Evolutionary conservation across 805 yeast genomes (phyloP), one percentile per base, ranked within the genome.

Genomic region (Metschnikowia reukaufii): DNA sequence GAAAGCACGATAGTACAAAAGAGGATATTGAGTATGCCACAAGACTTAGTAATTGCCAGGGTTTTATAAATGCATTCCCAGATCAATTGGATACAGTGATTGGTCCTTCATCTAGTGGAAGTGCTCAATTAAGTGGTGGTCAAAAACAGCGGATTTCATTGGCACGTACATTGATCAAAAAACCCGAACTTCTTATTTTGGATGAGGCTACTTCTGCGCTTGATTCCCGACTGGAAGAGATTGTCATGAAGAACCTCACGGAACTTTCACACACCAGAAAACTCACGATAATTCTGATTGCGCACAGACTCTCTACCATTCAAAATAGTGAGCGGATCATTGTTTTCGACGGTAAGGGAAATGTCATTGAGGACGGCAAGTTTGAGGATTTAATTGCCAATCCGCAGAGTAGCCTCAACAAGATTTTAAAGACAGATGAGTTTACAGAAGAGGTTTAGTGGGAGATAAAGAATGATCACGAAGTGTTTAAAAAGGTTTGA

Each of bases 181-280:
- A 83, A 37, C 97, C 98, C 2, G 76, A 84, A 6, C 76, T 92
- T n/a, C 69, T 92, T 48, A 81, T 92, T 27, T 68, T 92, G 48
- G 98, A 92, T 64, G 98, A 92, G 64, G 96, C 97, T 12, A 92
- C 98, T 0, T 87, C 96, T 29, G 97, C 97, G 0, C 71, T 92
- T 42, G 98, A 92, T 61, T 82, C 95, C 10, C 87, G 86, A 45
- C 84, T 91, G 56, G 98, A 92, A 61, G 84, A 86, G 56, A 79
- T 88, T 3, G 95, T 92, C 34, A 88, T 89, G 62, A 78, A 77
- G 42, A 88, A 95, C 7, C 68, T 92, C 50, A 62, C 71, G 25
- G 64, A 74, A 40, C 73, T 94, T 50, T 46, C 57, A n/a, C 74
- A 78, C 52, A 46, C 54, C 23, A 59, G 64, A 20, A 73, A 80